Conservation (phyloP, 768 basidiomycete genomes). For the Saitozyma podzolica region DNA sequence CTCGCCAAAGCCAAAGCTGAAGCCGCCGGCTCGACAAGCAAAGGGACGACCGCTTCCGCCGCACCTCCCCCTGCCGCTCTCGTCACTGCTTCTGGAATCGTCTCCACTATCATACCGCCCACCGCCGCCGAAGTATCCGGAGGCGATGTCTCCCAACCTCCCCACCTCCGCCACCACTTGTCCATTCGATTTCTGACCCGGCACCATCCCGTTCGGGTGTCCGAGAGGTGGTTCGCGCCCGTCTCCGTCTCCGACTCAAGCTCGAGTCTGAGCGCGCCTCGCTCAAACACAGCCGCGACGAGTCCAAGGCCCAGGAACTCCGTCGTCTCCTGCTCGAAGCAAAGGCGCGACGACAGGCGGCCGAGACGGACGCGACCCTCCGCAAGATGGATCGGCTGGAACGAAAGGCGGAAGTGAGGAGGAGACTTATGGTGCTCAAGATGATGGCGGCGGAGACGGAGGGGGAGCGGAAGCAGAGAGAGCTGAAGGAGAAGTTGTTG, state of each 20-base stretch:
- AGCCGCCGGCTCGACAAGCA: not conserved
- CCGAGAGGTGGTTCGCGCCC: constrained; percentile 27
- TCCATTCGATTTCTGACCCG: not conserved
- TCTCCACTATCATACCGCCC: constrained; percentile 1
- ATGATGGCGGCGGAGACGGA: constrained; percentile 45
- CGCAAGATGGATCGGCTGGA: constrained; percentile 30
- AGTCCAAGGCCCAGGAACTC: constrained; percentile 33
- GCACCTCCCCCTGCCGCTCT: no score
- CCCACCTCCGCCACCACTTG: not conserved
- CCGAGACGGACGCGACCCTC: constrained; percentile 31
- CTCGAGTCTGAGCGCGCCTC: constrained; percentile 26
- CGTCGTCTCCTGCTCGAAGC: constrained; percentile 23
- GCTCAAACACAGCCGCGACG: constrained; percentile 19
- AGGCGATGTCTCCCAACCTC: not conserved
- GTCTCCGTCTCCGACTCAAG: constrained; percentile 30
- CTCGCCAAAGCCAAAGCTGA: constrained; percentile 35
- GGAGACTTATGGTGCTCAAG: constrained; percentile 40
- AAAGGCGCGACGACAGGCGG: constrained; percentile 20
- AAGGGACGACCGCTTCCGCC: not conserved
- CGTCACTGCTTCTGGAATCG: not conserved
- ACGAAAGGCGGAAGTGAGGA: constrained; percentile 29
- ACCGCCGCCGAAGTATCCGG: not conserved
- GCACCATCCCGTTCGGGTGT: constrained; percentile 13
- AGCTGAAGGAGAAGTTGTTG: constrained; percentile 38
- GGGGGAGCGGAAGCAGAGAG: constrained; percentile 33